phyloP scores from a whole-genome alignment of 2,329 filamentous ascomycete species.

The Aspergillus eucalypticola region DNA sequence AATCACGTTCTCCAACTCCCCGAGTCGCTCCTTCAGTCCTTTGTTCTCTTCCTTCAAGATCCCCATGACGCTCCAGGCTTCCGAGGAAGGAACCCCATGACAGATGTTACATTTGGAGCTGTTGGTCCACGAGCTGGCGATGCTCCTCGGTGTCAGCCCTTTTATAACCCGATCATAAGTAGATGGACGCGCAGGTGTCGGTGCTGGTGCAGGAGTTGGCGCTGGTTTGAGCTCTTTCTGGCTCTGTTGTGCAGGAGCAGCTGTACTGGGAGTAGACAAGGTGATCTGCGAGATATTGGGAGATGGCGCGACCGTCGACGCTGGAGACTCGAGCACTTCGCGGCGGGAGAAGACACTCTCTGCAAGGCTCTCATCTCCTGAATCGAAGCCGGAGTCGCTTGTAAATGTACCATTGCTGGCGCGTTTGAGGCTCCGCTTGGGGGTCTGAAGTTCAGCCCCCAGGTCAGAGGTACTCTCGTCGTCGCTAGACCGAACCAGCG shows the following conservation, averaged over 20 bases:
- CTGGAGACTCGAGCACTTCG: constrained; percentile 36
- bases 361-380: constrained; percentile 55
- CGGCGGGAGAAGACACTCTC: constrained; percentile 50
- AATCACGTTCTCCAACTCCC: constrained; percentile 55
- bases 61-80: constrained; percentile 57
- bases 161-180: constrained; percentile 48
- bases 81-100: constrained; percentile 41
- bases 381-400: constrained; percentile 62
- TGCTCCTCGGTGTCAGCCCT: constrained; percentile 38
- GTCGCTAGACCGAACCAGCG: constrained; percentile 33
- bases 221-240: constrained; percentile 32
- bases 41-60: constrained; percentile 58
- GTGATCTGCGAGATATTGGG: constrained; percentile 39
- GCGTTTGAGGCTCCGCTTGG: constrained; percentile 38
- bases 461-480: constrained; percentile 35
- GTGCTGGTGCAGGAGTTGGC: background rate
- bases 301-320: constrained; percentile 40
- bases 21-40: constrained; percentile 53
- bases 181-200: constrained; percentile 31
- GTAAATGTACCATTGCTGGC: constrained; percentile 44
- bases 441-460: constrained; percentile 36
- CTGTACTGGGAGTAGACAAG: constrained; percentile 29
- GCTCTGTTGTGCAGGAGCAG: constrained; percentile 34
- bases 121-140: constrained; percentile 34
- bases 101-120: constrained; percentile 43